Percentiles rank a stretch among this genome's conserved stretches.
Evolutionary conservation across 257 asterid species (phyloP).

Genomic region (Solanum boliviense): DNA sequence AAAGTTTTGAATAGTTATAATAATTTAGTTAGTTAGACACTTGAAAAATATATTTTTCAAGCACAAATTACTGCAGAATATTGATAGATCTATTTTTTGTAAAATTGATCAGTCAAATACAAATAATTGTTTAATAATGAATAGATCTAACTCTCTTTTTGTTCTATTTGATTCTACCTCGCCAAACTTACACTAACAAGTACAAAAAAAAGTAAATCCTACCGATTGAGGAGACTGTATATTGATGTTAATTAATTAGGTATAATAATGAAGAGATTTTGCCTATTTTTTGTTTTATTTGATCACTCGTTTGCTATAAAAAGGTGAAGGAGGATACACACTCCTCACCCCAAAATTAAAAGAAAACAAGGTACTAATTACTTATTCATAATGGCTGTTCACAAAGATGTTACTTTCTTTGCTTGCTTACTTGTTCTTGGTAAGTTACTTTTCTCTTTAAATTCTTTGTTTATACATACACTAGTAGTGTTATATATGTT

Average conservation of each 20-base stretch:
- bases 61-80: not conserved
- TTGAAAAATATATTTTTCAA: no score
- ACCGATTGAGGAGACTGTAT: not conserved
- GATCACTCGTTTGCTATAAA: not conserved
- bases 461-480: not conserved
- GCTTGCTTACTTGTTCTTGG: not conserved
- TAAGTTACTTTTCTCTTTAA: not conserved
- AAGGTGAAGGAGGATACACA: not conserved
- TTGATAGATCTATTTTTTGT: no score
- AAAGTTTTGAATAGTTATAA: not conserved
- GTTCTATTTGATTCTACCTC: not conserved
- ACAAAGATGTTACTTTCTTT: not conserved
- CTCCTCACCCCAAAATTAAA: not conserved
- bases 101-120: no score
- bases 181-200: not conserved
- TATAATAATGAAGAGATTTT: not conserved
- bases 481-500: not conserved
- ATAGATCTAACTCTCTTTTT: not conserved
- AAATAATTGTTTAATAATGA: not conserved
- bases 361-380: not conserved
- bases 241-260: not conserved
- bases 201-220: not conserved
- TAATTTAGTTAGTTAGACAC: not conserved
- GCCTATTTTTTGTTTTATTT: not conserved
- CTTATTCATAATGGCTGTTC: not conserved